phyloP scores from a whole-genome alignment of 257 asterid species.

The Solanum virginianum region DNA sequence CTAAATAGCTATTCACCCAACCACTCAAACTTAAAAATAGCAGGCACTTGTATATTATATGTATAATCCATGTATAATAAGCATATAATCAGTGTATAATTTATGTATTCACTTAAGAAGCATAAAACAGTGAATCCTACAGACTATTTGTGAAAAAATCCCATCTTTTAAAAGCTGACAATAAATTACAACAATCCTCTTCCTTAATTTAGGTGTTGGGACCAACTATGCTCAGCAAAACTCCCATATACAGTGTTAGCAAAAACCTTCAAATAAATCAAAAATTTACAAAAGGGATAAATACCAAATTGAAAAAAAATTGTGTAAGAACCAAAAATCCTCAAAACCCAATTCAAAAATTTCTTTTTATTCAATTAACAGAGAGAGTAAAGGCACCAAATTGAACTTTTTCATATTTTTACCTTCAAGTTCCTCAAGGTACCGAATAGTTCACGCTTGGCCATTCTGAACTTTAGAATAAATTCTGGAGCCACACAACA shows the following conservation, averaged over 20 bases:
- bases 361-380: background rate
- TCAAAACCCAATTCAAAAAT: background rate
- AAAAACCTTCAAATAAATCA: background rate
- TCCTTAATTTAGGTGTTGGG: background rate
- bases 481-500: background rate
- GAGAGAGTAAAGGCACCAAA: background rate
- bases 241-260: background rate
- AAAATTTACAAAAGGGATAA: background rate
- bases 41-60: background rate
- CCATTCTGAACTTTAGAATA: conserved; percentile 29
- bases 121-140: no score
- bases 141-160: no score
- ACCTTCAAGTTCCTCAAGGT: conserved; percentile 90
- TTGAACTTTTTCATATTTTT: background rate
- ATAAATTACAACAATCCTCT: background rate
- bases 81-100: no score
- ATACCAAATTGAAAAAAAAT: background rate
- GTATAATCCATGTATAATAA: background rate
- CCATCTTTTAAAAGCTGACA: background rate
- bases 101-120: no score
- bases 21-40: no score
- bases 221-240: background rate
- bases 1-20: no score
- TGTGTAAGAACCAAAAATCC: background rate
- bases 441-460: conserved; percentile 74